These are phyloP conservation scores for Uncinocarpus reesii DNA, from an alignment of 2,329 filamentous ascomycete genomes.

Conservation along the genomic window DNA sequence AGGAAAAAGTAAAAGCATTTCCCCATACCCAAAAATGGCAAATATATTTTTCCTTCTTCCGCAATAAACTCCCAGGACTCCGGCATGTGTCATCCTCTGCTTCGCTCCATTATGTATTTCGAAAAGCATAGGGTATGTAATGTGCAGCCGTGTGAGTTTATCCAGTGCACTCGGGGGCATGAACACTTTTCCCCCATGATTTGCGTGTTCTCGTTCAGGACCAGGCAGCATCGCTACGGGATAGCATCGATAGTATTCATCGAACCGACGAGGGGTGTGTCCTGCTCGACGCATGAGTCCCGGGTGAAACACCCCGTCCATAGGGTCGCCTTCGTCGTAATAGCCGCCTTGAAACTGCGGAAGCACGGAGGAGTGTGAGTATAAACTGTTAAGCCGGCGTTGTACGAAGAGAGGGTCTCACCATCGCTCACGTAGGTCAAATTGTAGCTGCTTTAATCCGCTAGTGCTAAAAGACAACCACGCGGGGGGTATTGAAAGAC, in stretches of 20 bases:
- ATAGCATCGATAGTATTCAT: constrained; percentile 98
- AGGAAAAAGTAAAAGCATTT: not conserved
- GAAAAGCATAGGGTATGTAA: constrained; percentile 95
- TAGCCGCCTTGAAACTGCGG: constrained; percentile 38
- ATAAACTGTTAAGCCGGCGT: not conserved
- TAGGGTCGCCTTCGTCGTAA: constrained; percentile 45
- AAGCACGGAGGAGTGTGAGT: not conserved
- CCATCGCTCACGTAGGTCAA: no score
- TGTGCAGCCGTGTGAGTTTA: constrained; percentile 90
- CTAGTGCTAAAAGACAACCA: no score
- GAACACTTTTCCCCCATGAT: constrained; percentile 96
- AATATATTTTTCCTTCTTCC: constrained; percentile 90
- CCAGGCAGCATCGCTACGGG: constrained; percentile 90
- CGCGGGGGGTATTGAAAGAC: no score
- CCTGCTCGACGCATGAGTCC: constrained; percentile 41
- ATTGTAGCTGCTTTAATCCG: no score
- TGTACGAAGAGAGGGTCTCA: not conserved
- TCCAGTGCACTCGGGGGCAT: constrained; percentile 92
- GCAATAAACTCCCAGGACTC: constrained; percentile 96
- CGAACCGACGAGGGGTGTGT: constrained; percentile 62
- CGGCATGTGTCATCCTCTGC: constrained; percentile 74
- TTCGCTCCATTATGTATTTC: constrained; percentile 84
- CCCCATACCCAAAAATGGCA: constrained; percentile 77
- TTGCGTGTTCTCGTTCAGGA: constrained; percentile 75
- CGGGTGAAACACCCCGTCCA: constrained; percentile 45